Percentiles rank a stretch among this genome's conserved stretches.
These are phyloP conservation scores for Diaporthe destruens DNA, from an alignment of 2,329 filamentous ascomycete species.

Conservation along the genomic window DNA sequence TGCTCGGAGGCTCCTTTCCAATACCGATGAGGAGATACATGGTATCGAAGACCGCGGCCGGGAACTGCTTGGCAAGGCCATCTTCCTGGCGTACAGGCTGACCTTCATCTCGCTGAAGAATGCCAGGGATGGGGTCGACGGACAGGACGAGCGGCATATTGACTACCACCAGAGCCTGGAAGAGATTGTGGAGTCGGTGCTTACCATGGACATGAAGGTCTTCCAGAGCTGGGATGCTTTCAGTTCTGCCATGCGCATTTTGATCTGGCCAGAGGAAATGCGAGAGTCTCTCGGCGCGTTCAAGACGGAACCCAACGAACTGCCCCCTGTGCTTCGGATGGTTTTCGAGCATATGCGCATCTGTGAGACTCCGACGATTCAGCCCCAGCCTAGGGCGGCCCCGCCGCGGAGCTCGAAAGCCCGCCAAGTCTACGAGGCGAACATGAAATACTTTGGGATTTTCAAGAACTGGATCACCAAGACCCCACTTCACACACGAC, in stretches of 20 bases:
- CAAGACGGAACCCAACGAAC: background rate
- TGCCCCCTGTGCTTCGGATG: background rate
- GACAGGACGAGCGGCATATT: constrained; percentile 35
- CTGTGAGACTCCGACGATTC: background rate
- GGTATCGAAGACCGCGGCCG: constrained; percentile 35
- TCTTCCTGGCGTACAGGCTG: constrained; percentile 35
- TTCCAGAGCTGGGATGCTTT: constrained; percentile 41
- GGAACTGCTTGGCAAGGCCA: constrained; percentile 36
- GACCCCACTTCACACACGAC: constrained; percentile 38
- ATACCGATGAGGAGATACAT: constrained; percentile 10
- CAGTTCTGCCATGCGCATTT: constrained; percentile 36
- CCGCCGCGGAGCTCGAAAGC: background rate
- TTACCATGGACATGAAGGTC: background rate
- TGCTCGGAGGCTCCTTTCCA: constrained; percentile 16
- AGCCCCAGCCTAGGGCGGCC: background rate
- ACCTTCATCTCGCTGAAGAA: constrained; percentile 20
- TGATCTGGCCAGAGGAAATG: constrained; percentile 32
- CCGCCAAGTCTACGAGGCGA: background rate
- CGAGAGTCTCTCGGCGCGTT: background rate
- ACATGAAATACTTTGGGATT: background rate
- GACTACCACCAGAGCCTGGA: constrained; percentile 33
- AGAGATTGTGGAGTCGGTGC: background rate
- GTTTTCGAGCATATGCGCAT: constrained; percentile 8
- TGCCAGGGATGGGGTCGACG: background rate
- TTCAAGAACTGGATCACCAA: constrained; percentile 35